Base-by-base conservation (phyloP, 345 rosid genomes). In the Boechera divaricarpa region DNA sequence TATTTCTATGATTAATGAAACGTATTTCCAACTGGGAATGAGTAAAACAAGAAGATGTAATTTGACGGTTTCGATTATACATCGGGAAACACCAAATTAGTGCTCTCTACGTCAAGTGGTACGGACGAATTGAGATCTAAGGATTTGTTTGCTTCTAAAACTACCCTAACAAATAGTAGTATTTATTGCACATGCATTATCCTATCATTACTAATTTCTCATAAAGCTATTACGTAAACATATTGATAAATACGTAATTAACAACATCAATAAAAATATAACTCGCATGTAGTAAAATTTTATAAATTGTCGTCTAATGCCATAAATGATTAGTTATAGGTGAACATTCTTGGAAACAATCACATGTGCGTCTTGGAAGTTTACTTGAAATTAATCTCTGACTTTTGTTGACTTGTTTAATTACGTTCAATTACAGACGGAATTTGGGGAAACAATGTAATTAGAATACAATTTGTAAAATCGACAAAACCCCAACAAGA, bases 321-420 rank as follows among this genome's bases (percentile, higher is more conserved):
- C 28, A 70, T 64, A 38, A 56, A 64, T 71, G 72, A 71, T 36
- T 57, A 56, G 28, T 77, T 56, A 7, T 56, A 56, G 10, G 61
- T 70, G 81, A 70, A 77, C 76, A 77, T 77, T 77, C 55, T 77
- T 70, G 76, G 72, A 77, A 77, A 77, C 80, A 47, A 29, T 65
- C 54, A 56, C 81, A 77, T 71, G 77, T 77, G 76, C 28, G 64
- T 70, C 61, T 44, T 47, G 47, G 10, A 64, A 15, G 9, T 63
- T 63, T 56, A 70, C 66, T 33, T 77, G 4, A 63, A 56, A 45
- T 29, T 29, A 47, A 47, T 55, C 21, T 56, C 67, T 64, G 71
- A 70, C 71, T 48, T 47, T 55, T n/a, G 51, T 63, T 69, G 31
- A 63, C 80, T 42, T 54, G 58, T 47, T 44, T 70, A 45, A 35